Percentiles rank a stretch among this genome's conserved stretches.
Conservation (phyloP, 495 filamentous ascomycete genomes). For the Elaphomyces granulatus region DNA sequence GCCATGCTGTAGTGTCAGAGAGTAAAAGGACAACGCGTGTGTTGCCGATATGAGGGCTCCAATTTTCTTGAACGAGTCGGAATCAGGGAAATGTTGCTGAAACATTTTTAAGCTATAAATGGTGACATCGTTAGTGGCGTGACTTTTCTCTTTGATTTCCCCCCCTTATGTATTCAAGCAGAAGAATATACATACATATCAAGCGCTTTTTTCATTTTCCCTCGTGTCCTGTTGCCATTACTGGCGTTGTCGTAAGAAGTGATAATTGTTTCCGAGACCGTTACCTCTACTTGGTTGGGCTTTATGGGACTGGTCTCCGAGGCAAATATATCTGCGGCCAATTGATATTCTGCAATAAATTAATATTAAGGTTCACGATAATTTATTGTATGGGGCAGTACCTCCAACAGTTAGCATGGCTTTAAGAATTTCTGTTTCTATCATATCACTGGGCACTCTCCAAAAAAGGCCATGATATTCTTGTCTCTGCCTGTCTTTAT, state of each 20-base stretch:
- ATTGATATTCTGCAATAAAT: slow-evolving; percentile 40
- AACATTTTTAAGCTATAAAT: slow-evolving; percentile 57
- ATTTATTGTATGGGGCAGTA: slow-evolving; percentile 24
- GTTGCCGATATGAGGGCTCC: slow-evolving; percentile 69
- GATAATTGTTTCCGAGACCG: slow-evolving; percentile 53
- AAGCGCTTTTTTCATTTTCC: slow-evolving; percentile 68
- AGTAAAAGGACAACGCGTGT: slow-evolving; percentile 76
- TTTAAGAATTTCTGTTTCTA: slow-evolving; percentile 67
- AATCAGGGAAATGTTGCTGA: slow-evolving; percentile 44
- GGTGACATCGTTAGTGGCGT: too few species aligned
- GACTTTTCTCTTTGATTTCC: too few species aligned
- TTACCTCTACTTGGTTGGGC: slow-evolving; percentile 40
- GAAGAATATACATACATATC: slow-evolving; percentile 78
- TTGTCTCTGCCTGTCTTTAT: slow-evolving; percentile 7
- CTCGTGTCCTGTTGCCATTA: slow-evolving; percentile 72
- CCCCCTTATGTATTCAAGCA: too few species aligned
- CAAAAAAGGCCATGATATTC: slow-evolving; percentile 53
- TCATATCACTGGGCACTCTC: slow-evolving; percentile 40
- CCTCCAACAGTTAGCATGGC: slow-evolving; percentile 53
- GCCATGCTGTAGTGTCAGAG: slow-evolving; percentile 76
- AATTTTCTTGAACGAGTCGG: slow-evolving; percentile 39
- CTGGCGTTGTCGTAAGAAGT: slow-evolving; percentile 76
- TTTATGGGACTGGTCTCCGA: slow-evolving; percentile 35
- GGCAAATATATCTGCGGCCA: slow-evolving; percentile 57
- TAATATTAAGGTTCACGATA: background rate